Evolutionary conservation across 345 rosid genomes (phyloP), one percentile per base, ranked within the genome.

Genomic region (Lagerstroemia speciosa): DNA sequence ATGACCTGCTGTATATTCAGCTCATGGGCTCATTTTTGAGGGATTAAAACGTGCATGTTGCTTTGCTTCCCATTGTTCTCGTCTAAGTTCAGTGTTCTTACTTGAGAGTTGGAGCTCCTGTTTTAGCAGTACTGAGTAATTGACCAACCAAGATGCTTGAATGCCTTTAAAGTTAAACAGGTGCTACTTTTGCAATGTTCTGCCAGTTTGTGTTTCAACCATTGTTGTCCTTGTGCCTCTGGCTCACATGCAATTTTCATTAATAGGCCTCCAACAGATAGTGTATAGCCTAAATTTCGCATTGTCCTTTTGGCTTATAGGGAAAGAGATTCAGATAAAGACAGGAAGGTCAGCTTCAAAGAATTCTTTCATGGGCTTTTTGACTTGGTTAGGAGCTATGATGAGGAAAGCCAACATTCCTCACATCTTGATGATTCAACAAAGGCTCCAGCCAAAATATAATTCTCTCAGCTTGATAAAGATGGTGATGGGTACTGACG

Each of bases 311-410:
- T 74, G 64, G 62, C 69, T 65, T 72, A 36, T 70, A 92, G 98
- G 83, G 99, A 95, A 82, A 81, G 99, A 76, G 98, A 95, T 84
- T 74, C 91, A 5, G 96, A 90, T 81, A 83, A 81, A 82, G 98
- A 92, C 80, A 97, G 98, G 64, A 90, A 88, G 75, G 81, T 95
- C 68, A 80, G 77, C 66, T 95, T 92, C 62, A 66, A 88, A 61
- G 98, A 92, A 82, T 95, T 90, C 78, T 95, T 82, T 78, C 97
- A 86, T 52, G 97, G 98, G 37, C 85, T 94, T 53, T 94, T 94
- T 76, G 98, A 94, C 82, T 72, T 91, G 75, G 90, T 95, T 64
- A 83, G 93, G 72, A 87, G 79, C 83, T 90, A 95, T 73, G 93
- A 87, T 72, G 99, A 95, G 73, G 97, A 88, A 72, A 78, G 52